Evolutionary conservation across 768 basidiomycete genomes (phyloP).

Genomic region (Tulasnella calospora): DNA sequence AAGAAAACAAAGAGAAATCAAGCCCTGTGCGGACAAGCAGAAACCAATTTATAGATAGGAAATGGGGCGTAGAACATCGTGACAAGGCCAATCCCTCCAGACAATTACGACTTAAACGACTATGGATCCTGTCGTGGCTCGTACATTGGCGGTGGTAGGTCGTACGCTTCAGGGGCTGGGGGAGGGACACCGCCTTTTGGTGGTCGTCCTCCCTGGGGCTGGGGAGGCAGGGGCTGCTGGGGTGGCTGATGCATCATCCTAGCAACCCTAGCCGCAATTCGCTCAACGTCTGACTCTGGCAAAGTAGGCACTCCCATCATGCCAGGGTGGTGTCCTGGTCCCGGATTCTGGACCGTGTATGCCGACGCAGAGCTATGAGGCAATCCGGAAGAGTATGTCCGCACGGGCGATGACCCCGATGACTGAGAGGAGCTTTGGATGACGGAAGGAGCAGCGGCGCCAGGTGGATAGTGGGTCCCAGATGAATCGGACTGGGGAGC

Average conservation of each 20-base stretch:
- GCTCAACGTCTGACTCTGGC: conserved; percentile 5
- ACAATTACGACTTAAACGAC: not conserved
- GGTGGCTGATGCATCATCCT: conserved; percentile 9
- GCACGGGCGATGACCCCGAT: not conserved
- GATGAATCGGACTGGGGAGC: not conserved
- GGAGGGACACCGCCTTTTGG: not conserved
- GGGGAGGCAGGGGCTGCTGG: not conserved
- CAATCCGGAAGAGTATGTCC: not conserved
- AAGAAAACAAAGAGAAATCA: not conserved
- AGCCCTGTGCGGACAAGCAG: not conserved
- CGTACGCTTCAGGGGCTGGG: not conserved
- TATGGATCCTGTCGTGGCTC: not conserved
- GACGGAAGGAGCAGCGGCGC: not conserved
- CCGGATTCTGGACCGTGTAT: not conserved
- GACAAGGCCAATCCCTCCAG: not conserved
- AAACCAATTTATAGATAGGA: not conserved
- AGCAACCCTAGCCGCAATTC: conserved; percentile 13
- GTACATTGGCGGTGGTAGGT: conserved; percentile 12
- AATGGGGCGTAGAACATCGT: not conserved
- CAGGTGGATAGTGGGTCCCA: not conserved
- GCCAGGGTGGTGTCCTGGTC: not conserved
- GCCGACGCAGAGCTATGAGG: not conserved
- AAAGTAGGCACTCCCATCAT: not conserved
- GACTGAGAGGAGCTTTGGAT: not conserved
- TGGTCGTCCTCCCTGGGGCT: not conserved